A percentile compares a stretch with the other conserved stretches of the same genome.
Conservation (phyloP, 129 eudicot genomes). For the Flaveria bidentis region DNA sequence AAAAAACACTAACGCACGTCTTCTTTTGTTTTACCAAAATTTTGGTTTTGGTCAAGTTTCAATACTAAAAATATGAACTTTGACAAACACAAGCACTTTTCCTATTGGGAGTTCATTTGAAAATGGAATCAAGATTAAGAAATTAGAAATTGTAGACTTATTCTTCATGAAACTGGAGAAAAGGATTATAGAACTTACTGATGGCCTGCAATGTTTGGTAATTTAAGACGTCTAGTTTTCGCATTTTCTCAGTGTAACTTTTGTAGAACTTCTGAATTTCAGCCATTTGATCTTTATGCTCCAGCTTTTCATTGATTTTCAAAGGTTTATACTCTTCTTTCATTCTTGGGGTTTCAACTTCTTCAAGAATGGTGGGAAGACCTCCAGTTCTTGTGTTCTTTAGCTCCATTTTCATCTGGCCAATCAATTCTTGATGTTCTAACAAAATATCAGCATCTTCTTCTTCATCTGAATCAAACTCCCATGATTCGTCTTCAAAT, state of each 20-base stretch:
- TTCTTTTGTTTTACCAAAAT: not conserved
- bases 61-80: slow-evolving; percentile 2
- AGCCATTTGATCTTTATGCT: slow-evolving; percentile 67
- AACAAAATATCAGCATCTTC: slow-evolving; percentile 46
- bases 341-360: slow-evolving; percentile 69
- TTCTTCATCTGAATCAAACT: slow-evolving; percentile 34
- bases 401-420: slow-evolving; percentile 80
- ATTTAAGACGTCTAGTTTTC: slow-evolving; percentile 79
- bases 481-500: slow-evolving; percentile 32
- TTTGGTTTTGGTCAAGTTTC: slow-evolving; percentile 25
- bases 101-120: not conserved
- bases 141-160: not conserved
- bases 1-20: not conserved
- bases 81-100: slow-evolving; percentile 15
- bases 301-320: slow-evolving; percentile 58
- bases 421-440: slow-evolving; percentile 61
- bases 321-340: slow-evolving; percentile 75
- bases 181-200: slow-evolving; percentile 54
- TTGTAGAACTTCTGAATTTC: slow-evolving; percentile 81
- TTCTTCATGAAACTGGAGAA: slow-evolving; percentile 3
- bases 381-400: slow-evolving; percentile 55
- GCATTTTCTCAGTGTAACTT: slow-evolving; percentile 78
- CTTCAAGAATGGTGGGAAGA: slow-evolving; percentile 90
- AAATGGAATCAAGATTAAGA: not conserved
- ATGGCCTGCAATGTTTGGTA: slow-evolving; percentile 88